Evolutionary conservation across 2,329 filamentous ascomycete species (phyloP), one percentile per base, ranked within the genome.

Genomic region (Pseudogymnoascus sp.): DNA sequence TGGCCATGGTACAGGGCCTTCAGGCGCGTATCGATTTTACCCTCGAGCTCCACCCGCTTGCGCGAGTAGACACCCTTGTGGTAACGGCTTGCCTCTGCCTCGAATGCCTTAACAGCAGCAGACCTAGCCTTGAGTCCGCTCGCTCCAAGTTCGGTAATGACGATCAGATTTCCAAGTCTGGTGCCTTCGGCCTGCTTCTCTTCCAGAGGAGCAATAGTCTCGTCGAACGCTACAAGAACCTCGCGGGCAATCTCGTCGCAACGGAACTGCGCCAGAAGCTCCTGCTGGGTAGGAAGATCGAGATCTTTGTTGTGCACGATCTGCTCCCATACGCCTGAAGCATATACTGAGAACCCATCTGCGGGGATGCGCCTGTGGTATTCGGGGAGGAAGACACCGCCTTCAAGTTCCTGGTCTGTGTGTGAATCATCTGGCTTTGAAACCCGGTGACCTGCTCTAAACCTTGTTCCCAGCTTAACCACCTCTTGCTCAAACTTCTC

Each of bases 231-330:
- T 42, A 92, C 77, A 62, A 96, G 80, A 10, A 96, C 94, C 72
- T 97, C 93, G 65, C 92, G 84, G 39, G 92, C 85, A 63, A 99
- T 99, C 76, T 99, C 94, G 73, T 99, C 94, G 74, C 94, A 99
- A 67, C 94, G 86, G 78, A 97, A 99, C 74, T 99, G 94, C 9
- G 94, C 94, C 60, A 99, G 82, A 52, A 99, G 82, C 74, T 99
- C 94, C 76, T 99, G 94, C 73, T 99, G 94, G 0, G 94, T 97
- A 3, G 94, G 94, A 63, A 99, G 77, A 75, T 99, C 94, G 61
- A 99, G 81, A 71, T 99, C 94, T 76, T 99, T 99, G 81, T 99
- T 99, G 79, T 93, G 89, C 69, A 96, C 92, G 72, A 99, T 99
- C 76, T 97, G 93, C 70, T 97, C 92, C 94, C 94, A 99, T 48